A percentile compares a stretch with the other conserved stretches of the same genome.
Conservation (phyloP, 192 early-diverging fungal species). For the Coemansia sp. region DNA sequence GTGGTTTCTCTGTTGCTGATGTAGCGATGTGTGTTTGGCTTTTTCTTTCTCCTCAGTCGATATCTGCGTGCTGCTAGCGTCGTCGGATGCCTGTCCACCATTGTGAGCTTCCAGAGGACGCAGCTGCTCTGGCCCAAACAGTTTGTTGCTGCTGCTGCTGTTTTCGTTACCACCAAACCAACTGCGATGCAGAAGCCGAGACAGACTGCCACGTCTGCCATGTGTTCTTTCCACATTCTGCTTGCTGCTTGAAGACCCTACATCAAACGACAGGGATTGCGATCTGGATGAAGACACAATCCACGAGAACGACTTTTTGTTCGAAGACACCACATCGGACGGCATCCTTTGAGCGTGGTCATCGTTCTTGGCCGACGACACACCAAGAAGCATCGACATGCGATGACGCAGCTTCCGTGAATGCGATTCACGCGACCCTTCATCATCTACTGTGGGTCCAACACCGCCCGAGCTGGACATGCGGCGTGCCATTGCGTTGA, state of each 20-base stretch:
- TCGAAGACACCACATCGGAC: constrained; percentile 1
- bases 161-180: neutral
- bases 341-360: neutral
- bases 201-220: neutral
- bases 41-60: no score
- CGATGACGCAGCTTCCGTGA: neutral
- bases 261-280: neutral
- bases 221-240: neutral
- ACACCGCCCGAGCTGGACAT: neutral
- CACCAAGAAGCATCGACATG: constrained; percentile 6
- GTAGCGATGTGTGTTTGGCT: neutral
- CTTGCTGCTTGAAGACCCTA: neutral
- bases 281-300: neutral
- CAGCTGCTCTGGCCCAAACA: neutral
- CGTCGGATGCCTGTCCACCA: neutral
- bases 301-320: constrained; percentile 1
- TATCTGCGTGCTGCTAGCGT: neutral
- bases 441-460: neutral
- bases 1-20: neutral
- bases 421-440: neutral
- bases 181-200: neutral
- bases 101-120: neutral
- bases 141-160: constrained; percentile 3
- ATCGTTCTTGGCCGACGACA: constrained; percentile 1
- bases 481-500: constrained; percentile 10